Percentiles rank a stretch among this genome's conserved stretches.
These are phyloP conservation scores for Rhizopogon salebrosus DNA, from an alignment of 768 basidiomycete species.

Conservation along the genomic window DNA sequence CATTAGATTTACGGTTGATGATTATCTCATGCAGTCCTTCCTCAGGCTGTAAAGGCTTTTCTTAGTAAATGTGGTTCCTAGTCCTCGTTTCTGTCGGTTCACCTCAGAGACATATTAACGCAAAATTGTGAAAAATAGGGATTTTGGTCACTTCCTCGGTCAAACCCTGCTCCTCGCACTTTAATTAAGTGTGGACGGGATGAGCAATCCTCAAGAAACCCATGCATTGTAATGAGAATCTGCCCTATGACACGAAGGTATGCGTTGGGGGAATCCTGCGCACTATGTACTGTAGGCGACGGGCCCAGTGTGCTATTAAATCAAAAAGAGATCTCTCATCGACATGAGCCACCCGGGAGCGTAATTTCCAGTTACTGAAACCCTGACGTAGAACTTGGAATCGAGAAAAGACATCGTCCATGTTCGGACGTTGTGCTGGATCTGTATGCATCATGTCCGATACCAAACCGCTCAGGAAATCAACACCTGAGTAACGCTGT, in stretches of 20 bases:
- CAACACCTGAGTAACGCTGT: conserved; percentile 3
- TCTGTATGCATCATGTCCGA: conserved; percentile 30
- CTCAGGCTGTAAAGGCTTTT: too few relatives aligned
- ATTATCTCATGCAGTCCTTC: too few relatives aligned
- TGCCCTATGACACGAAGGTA: background rate
- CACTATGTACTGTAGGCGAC: conserved; percentile 7
- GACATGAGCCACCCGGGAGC: conserved; percentile 22
- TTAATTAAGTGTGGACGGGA: too few relatives aligned
- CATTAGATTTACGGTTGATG: too few relatives aligned
- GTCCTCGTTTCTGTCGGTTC: too few relatives aligned
- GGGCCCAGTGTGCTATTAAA: conserved; percentile 12
- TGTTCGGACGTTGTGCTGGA: conserved; percentile 26
- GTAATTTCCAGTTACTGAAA: conserved; percentile 15
- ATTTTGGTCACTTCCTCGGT: too few relatives aligned
- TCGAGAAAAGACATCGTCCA: conserved; percentile 18
- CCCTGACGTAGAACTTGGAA: conserved; percentile 11
- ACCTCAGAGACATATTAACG: too few relatives aligned
- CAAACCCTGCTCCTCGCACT: too few relatives aligned
- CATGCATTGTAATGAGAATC: background rate
- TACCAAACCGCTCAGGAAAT: conserved; percentile 26
- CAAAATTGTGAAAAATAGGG: too few relatives aligned
- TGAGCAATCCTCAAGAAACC: background rate
- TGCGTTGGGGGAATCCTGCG: conserved; percentile 8
- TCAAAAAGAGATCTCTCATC: conserved; percentile 3
- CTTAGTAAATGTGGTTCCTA: too few relatives aligned